These are phyloP conservation scores for Grigorovia yakushimaensis DNA, from an alignment of 805 yeast genomes.

Conservation along the genomic window DNA sequence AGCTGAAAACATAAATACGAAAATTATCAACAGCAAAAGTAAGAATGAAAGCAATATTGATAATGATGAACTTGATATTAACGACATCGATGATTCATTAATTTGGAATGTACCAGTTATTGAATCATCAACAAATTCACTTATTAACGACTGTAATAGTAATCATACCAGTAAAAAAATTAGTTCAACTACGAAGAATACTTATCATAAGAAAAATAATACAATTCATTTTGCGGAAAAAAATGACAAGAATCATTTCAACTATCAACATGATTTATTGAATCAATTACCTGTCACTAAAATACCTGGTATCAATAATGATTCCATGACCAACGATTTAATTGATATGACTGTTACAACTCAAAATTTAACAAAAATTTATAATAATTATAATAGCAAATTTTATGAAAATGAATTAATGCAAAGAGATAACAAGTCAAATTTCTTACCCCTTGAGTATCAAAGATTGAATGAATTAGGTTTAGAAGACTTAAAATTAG, in stretches of 20 bases:
- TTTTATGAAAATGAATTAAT: constrained; percentile 28
- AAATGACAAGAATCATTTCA: background rate
- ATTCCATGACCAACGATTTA: constrained; percentile 10
- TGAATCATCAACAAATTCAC: constrained; percentile 16
- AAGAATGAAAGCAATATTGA: background rate
- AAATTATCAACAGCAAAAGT: constrained; percentile 25
- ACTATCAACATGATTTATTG: constrained; percentile 5
- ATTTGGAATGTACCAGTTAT: constrained; percentile 42
- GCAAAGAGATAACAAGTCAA: constrained; percentile 26
- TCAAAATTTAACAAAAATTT: constrained; percentile 31
- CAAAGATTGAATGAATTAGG: constrained; percentile 29
- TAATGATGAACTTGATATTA: constrained; percentile 28
- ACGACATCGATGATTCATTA: constrained; percentile 12
- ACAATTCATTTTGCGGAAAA: background rate
- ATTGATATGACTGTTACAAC: constrained; percentile 24
- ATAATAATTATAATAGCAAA: constrained; percentile 29
- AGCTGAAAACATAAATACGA: constrained; percentile 7
- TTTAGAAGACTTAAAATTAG: constrained; percentile 47
- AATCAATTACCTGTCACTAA: constrained; percentile 37
- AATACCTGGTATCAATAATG: constrained; percentile 32
- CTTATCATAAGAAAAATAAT: background rate
- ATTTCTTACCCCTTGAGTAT: constrained; percentile 29
- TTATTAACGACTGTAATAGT: constrained; percentile 3
- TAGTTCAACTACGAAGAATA: background rate
- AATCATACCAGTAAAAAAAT: background rate